phyloP scores from a whole-genome alignment of 2,329 filamentous ascomycete species.

The Claviceps pazoutovae region DNA sequence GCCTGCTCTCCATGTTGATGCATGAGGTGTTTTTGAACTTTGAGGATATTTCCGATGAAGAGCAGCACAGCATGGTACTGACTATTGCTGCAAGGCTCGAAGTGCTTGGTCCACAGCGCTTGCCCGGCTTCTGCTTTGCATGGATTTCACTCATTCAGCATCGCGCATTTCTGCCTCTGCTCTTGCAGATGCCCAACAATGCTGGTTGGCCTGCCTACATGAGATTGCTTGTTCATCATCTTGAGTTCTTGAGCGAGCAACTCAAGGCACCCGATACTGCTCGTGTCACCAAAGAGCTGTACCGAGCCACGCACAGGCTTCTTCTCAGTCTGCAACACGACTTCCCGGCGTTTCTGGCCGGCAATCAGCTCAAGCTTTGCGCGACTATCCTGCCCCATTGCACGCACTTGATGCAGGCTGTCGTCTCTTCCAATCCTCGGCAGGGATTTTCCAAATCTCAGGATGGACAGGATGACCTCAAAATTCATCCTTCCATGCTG shows the following conservation, averaged over 20 bases:
- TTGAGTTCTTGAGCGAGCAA: constrained; percentile 64
- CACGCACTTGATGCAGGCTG: constrained; percentile 75
- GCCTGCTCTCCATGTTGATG: constrained; percentile 71
- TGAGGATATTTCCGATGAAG: constrained; percentile 43
- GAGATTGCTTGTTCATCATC: constrained; percentile 56
- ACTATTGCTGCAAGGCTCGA: constrained; percentile 58
- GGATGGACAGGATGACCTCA: constrained; percentile 59
- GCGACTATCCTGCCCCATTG: constrained; percentile 71
- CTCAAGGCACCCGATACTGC: constrained; percentile 60
- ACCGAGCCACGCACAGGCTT: constrained; percentile 70
- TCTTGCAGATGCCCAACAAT: constrained; percentile 55
- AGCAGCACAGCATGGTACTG: constrained; percentile 56
- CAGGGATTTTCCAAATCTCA: constrained; percentile 50
- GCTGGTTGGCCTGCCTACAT: constrained; percentile 65
- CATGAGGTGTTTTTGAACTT: constrained; percentile 53
- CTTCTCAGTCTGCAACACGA: constrained; percentile 82
- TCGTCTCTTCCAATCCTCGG: constrained; percentile 71
- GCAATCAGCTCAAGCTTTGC: constrained; percentile 72
- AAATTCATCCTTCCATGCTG: constrained; percentile 49
- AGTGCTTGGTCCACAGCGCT: constrained; percentile 59
- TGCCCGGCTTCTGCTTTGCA: constrained; percentile 70
- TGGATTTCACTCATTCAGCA: constrained; percentile 80
- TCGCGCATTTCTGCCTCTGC: constrained; percentile 65
- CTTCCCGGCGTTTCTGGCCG: constrained; percentile 82
- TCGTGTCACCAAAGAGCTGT: constrained; percentile 64